Evolutionary conservation across 371 early-diverging fungal genomes (phyloP), one percentile per base, ranked within the genome.

Genomic region (Syncephalis plumigaleata): DNA sequence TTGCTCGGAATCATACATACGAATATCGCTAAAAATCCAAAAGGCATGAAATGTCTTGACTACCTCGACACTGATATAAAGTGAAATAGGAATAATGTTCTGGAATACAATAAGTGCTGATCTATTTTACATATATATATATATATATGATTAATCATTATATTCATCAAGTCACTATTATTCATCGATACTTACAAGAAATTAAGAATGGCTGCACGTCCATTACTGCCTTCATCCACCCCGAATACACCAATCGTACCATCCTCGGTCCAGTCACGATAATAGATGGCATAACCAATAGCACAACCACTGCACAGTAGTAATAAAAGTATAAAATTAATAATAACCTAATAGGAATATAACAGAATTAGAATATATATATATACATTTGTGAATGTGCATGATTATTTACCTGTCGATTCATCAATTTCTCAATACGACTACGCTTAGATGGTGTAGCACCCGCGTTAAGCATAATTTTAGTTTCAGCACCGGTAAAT

Each of bases 11-110:
- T 92, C 78, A 61, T 78, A 90, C 87, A 90, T 87, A 37, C 81
- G 79, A 15, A 76, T 59, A 60, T 91, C 91, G 46, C 70, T 60
- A 66, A 77, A 75, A 50, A 98, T 92, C 57, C 89, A 91, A 53
- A 70, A 79, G 0, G 91, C 86, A 60, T 86, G 66, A 38, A 52
- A 44, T 42, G 58, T 55, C 55, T 82, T 85, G 50, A 82, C 80
- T 52, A 85, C 73, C 61, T 98, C 98, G 18, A 97, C 76, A 15
- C 84, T 87, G 27, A 99, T 89, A 62, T 91, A 95, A 0, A 99
- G 73, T 0, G 96, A 88, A 40, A 99, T 87, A 0, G 98, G 98
- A 48, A 99, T 86, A 51, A 98, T 79, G 54, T 88, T 90, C 56
- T 93, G 91, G 52, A 91, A 86, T 49, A 92, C 80, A 52, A 94